Evolutionary conservation across 2,329 filamentous ascomycete species (phyloP), one percentile per base, ranked within the genome.

Genomic region (Fusarium fracticaudum): DNA sequence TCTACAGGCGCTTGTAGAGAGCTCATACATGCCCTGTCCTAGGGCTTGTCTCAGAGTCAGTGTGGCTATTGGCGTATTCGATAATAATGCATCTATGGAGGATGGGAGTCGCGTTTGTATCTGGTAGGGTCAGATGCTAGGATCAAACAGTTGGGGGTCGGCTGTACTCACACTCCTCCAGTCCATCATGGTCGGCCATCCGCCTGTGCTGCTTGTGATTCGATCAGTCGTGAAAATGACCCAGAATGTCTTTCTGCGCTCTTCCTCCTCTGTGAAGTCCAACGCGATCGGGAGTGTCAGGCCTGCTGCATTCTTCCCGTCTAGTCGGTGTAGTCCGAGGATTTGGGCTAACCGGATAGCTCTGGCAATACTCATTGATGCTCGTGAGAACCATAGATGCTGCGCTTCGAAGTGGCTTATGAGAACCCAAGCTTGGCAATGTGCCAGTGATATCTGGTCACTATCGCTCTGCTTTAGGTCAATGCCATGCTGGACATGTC

Each of bases 131-230:
- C 35, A 59, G 37, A 10, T 38, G 6, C 15, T 1, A 8, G 8
- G 17, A 11, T 17, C 5, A 17, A 10, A 11, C 18, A 6, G 0
- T 3, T 0, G 4, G 1, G 4, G 6, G 0, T 8, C 1, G 11
- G 1, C 3, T 3, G 8, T 8, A 37, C 73, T 50, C 29, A 75
- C 73, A 3, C 65, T 75, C 12, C 69, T 70, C 66, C 59, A 89
- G 70, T 96, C 92, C 53, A 97, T 90, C 29, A 90, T 85, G 84
- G 94, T 91, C 0, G 94, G 94, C 94, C 94, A 97, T 2, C 94
- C 94, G 11, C 94, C 96, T n/a, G 93, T 94, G 47, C 95, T 92
- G 76, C 92, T 94, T 6, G 93, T 91, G 82, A 95, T 95, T 45
- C 93, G 88, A 79, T 97, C 94, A 44, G 92, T 87, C 73, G 91